Base-by-base conservation (phyloP, 495 filamentous ascomycete genomes). In the Aspergillus carlsbadensis region DNA sequence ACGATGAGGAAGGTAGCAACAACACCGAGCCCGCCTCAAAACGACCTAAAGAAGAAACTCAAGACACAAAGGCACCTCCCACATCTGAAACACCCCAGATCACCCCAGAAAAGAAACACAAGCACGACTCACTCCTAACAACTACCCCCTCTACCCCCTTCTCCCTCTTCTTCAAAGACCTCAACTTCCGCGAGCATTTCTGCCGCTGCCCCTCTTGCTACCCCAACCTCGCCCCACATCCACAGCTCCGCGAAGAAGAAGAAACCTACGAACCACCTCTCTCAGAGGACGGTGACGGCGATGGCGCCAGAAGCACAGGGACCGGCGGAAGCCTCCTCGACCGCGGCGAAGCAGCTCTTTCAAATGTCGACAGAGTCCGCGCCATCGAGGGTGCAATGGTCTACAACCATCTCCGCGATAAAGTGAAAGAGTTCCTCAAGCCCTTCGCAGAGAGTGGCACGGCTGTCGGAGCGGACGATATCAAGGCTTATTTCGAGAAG, bases 301-400 rank as follows among this genome's bases (percentile, higher is more conserved):
- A 78, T 33, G 71, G 78, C 72, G 52, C 78, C 65, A 33, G 74
- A 49, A 88, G 84, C 50, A 77, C 77, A 1, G 83, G 83, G 29
- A 83, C 83, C 0, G 88, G 26, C 8, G 26, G 87, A 36, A 93
- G 88, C 59, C 72, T 98, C 5, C 83, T 91, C 29, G 92, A 98
- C 22, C 87, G 90, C 17, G 94, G 93, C 36, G 93, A 98, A 68
- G 89, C 87, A 21, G 94, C 92, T 0, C 78, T 98, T 24, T 90
- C 83, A 68, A 92, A 88, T 58, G 84, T 98, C 17, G 94, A 98
- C 68, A 86, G 94, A 2, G 92, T 98, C 15, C 77, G 86, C 17
- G 94, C 94, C 4, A 96, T 98, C 58, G 92, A 98, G 70, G 94
- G 94, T 17, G 93, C 95, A 10, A 96, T 96, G 91, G 91, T 89